Conservation (phyloP, 164 flowering plant genomes). For the Santalum album region DNA sequence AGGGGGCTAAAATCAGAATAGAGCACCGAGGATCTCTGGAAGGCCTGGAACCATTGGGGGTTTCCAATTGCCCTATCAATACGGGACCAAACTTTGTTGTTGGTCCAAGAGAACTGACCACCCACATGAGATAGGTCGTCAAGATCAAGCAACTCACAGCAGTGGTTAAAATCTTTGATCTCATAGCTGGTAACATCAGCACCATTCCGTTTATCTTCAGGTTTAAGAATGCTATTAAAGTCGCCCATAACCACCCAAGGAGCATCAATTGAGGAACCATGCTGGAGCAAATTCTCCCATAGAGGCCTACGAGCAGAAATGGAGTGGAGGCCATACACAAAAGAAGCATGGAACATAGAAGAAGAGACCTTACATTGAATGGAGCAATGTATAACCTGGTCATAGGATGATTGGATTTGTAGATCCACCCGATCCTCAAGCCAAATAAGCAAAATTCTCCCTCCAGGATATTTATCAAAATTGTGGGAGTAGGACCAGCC, state of each 20-base stretch:
- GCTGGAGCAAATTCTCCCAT: neutral
- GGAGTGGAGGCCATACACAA: neutral
- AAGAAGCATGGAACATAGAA: too few relatives aligned
- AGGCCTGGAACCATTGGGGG: neutral
- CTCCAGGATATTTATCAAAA: neutral
- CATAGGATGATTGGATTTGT: too few relatives aligned
- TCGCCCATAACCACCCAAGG: neutral
- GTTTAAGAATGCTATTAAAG: too few relatives aligned
- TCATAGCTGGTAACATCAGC: neutral
- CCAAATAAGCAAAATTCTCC: neutral
- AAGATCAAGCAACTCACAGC: neutral
- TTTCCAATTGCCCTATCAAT: neutral
- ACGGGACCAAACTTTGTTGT: neutral
- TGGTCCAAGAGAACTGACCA: neutral
- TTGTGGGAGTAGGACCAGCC: neutral
- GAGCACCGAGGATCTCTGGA: too few relatives aligned
- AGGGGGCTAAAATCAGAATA: too few relatives aligned
- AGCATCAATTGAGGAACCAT: neutral
- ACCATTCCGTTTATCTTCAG: neutral
- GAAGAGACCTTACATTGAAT: too few relatives aligned
- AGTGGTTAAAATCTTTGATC: neutral
- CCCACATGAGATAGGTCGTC: neutral
- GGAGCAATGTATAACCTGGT: too few relatives aligned
- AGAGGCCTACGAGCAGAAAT: neutral
- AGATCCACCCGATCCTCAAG: neutral